A percentile compares a stretch with the other conserved stretches of the same genome.
phyloP scores from a whole-genome alignment of 257 asterid species.

The Ilex asprella region DNA sequence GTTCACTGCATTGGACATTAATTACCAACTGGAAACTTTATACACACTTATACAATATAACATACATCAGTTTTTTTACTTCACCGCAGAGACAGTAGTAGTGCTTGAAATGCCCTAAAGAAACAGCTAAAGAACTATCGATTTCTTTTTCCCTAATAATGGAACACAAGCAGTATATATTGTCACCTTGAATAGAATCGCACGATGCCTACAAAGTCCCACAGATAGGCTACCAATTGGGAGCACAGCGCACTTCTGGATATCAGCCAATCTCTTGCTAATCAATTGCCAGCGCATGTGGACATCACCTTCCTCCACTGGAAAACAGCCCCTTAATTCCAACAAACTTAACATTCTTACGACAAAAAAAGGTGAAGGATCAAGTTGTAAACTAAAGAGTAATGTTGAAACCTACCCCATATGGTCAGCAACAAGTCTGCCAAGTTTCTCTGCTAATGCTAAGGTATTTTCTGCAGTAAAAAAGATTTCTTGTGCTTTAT shows the following conservation, averaged over 20 bases:
- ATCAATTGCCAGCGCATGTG: slow-evolving; percentile 61
- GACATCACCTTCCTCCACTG: slow-evolving; percentile 85
- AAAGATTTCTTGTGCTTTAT: slow-evolving; percentile 83
- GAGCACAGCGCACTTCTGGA: slow-evolving; percentile 65
- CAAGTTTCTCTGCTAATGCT: slow-evolving; percentile 72
- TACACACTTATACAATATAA: too few relatives aligned
- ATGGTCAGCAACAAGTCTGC: slow-evolving; percentile 79
- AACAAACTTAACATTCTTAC: slow-evolving; percentile 17
- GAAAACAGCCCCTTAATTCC: slow-evolving; percentile 76
- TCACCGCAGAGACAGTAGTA: too few relatives aligned
- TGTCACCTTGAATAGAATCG: slow-evolving; percentile 83
- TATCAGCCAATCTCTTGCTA: slow-evolving; percentile 51
- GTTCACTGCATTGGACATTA: too few relatives aligned
- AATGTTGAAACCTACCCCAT: slow-evolving; percentile 64
- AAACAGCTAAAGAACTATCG: neutral
- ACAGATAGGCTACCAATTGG: slow-evolving; percentile 78
- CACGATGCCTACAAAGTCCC: slow-evolving; percentile 98
- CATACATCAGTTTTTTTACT: too few relatives aligned
- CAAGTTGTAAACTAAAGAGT: slow-evolving; percentile 4
- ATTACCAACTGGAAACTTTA: too few relatives aligned
- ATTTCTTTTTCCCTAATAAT: neutral
- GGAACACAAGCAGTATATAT: neutral
- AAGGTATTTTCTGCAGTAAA: slow-evolving; percentile 68
- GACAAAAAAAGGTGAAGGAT: slow-evolving; percentile 1
- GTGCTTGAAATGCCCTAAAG: neutral